Evolutionary conservation across 192 early-diverging fungal genomes (phyloP).

Genomic region (Dimargaris verticillata): DNA sequence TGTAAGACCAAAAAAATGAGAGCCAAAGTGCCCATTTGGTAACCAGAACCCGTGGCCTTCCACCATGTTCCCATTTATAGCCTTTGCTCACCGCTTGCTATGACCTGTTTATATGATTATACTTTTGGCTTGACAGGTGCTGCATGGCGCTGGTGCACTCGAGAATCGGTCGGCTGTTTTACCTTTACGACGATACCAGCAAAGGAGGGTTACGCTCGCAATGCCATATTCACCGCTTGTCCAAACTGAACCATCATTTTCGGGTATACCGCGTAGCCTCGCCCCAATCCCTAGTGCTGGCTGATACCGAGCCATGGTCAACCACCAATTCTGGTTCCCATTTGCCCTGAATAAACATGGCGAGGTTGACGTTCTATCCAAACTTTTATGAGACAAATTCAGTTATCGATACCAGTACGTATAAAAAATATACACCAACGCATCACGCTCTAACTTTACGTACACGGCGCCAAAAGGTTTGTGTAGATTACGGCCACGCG

Average conservation of each 20-base stretch:
- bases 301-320: too few relatives aligned
- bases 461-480: too few relatives aligned
- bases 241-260: conserved; percentile 9
- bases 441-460: too few relatives aligned
- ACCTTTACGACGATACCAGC: conserved; percentile 13
- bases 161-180: conserved; percentile 60
- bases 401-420: too few relatives aligned
- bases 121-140: conserved; percentile 29
- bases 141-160: conserved; percentile 75
- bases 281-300: too few relatives aligned
- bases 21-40: neutral
- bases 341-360: too few relatives aligned
- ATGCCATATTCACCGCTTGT: neutral
- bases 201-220: conserved; percentile 20
- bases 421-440: too few relatives aligned
- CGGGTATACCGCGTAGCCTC: conserved; percentile 2
- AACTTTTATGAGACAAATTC: too few relatives aligned
- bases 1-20: conserved; percentile 22
- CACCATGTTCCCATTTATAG: neutral
- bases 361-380: too few relatives aligned
- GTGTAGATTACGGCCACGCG: too few relatives aligned
- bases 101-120: neutral
- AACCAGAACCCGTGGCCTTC: neutral
- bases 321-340: too few relatives aligned
- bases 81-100: neutral